Base-by-base conservation (phyloP, 2,329 filamentous ascomycete species). In the Monilinia laxa region DNA sequence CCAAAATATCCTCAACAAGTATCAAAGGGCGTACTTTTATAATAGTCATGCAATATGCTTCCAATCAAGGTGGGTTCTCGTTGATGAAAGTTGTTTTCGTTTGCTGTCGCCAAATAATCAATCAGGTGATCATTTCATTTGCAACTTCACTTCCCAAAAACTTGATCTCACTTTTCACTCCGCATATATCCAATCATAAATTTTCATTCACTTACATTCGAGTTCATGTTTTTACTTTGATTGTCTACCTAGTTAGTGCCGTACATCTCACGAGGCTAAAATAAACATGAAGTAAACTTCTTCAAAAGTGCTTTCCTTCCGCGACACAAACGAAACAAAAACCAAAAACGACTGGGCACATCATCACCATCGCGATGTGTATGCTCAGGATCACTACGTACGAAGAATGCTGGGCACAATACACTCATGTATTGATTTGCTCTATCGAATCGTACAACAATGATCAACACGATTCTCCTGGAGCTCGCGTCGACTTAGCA, bases 371-470 rank as follows among this genome's bases (percentile, higher is more conserved):
- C 18, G 23, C 51, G 35, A 63, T 63, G 60, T 63, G 60, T 42
- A 55, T 63, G 3, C 25, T 63, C 25, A 40, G 38, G 12, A 53
- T 55, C n/a, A 63, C 60, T 0, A 63, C 47, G 1, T 63, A 63
- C 18, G 31, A 63, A 16, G 18, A 55, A 9, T 63, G 60, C 18
- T 63, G 60, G 60, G 60, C 35, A 4, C 60, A 55, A 31, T 63
- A 63, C 20, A 63, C 23, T 31, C 60, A 63, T 40, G 25, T 55
- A 23, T 63, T 63, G 20, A 31, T 55, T 16, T 63, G 60, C 49
- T 42, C 49, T 9, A n/a, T 35, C 18, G 40, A 55, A 45, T 56
- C 25, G 2, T n/a, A 14, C 51, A 31, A 35, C 2, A 54, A 42
- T 7, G 35, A 23, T 23, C 38, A 56, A 56, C 12, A 55, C 18